Percentiles rank a stretch among this genome's conserved stretches.
Evolutionary conservation across 2,329 filamentous ascomycete genomes (phyloP).

Genomic region (Arachnomyces sp.): DNA sequence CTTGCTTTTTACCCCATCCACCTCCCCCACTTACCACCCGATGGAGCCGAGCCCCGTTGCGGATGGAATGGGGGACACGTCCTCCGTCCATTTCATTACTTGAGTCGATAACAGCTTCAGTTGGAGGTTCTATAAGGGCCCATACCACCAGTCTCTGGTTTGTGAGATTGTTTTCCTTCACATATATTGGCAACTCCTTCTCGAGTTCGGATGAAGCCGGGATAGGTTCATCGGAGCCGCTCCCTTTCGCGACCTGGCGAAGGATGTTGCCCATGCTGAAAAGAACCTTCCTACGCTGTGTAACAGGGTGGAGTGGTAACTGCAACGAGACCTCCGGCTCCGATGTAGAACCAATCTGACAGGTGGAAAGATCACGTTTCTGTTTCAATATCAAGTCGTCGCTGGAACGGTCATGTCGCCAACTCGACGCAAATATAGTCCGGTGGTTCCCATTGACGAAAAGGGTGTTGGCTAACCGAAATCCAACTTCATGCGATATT

Average conservation of each 20-base stretch:
- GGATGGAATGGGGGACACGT: slow-evolving; percentile 21
- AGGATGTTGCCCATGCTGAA: slow-evolving; percentile 39
- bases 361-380: slow-evolving; percentile 25
- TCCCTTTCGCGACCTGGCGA: slow-evolving; percentile 30
- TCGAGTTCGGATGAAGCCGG: slow-evolving; percentile 36
- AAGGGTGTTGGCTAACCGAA: slow-evolving; percentile 36
- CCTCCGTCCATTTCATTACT: slow-evolving; percentile 8
- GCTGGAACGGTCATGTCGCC: slow-evolving; percentile 19
- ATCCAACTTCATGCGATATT: slow-evolving; percentile 25
- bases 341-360: slow-evolving; percentile 18
- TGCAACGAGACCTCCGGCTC: slow-evolving; percentile 16
- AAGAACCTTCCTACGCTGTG: slow-evolving; percentile 29
- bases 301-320: slow-evolving; percentile 31
- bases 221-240: slow-evolving; percentile 22
- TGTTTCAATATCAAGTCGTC: slow-evolving; percentile 19
- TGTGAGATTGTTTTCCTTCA: slow-evolving; percentile 29
- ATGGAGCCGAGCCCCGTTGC: slow-evolving; percentile 30
- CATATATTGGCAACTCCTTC: slow-evolving; percentile 33
- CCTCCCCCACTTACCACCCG: slow-evolving; percentile 38
- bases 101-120: neutral
- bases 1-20: slow-evolving; percentile 41
- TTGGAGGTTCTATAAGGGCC: slow-evolving; percentile 28
- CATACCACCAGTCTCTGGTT: slow-evolving; percentile 34
- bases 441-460: slow-evolving; percentile 36
- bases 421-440: slow-evolving; percentile 31